Base-by-base conservation (phyloP, 75 land plant species). In the Pinus albicaulis region DNA sequence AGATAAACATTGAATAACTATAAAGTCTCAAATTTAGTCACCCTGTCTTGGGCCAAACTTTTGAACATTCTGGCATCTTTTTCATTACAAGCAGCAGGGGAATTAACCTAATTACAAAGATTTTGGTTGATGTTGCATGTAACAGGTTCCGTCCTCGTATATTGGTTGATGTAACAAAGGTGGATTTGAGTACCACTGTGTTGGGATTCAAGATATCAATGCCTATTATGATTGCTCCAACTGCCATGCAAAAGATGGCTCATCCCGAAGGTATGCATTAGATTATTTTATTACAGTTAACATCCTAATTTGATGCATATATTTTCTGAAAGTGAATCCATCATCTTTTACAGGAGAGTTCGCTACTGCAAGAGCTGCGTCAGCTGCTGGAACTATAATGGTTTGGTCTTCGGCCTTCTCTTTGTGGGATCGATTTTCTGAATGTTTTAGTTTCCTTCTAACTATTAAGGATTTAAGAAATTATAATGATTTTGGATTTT, bases 141-240 rank as follows among this genome's bases (percentile, higher is more conserved):
- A 48, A 10, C 74, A 95, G 98, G 83, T 91, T 95, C 64, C 98
- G 96, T 3, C 98, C 98, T 25, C 92, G 96, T 19, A 89, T 95
- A 36, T 90, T 95, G n/a, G 80, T 93, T 60, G 98, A 95, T 86
- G 98, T 95, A 19, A 81, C 85, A 48, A 86, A 79, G 61, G 91
- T 95, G 13, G 96, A 95, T 80, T 73, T 85, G 62, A 76, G 87
- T 19, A 90, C 94, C 64, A 91, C 92, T 63, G 84, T 93, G 0
- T 79, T 95, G 88, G 98, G 98, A 13, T 93, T 79, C 86, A 93
- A 93, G 77, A 93, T 95, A 66, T 89, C 98, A 44, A 95, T 93
- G 98, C 98, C 98, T 23, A 93, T 95, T 72, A 95, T 95, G 98
- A 73, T 95, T 76, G 96, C 98, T 65, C 98, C 98, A 14, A 93